phyloP scores from a whole-genome alignment of 192 early-diverging fungal genomes.

The Dispira parvispora region DNA sequence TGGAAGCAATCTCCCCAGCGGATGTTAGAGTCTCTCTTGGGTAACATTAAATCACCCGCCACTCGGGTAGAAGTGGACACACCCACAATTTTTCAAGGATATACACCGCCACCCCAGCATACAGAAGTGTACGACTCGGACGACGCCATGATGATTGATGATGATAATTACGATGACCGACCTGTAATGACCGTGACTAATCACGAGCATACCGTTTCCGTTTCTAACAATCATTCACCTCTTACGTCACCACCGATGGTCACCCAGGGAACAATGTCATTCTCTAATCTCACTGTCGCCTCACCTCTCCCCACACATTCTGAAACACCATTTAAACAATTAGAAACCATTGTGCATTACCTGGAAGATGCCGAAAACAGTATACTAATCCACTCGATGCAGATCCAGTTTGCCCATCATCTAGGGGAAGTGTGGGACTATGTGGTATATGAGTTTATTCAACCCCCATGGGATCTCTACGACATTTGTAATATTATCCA shows the following conservation, averaged over 20 bases:
- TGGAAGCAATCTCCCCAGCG: neutral
- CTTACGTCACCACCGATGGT: neutral
- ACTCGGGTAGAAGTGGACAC: neutral
- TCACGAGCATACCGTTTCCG: neutral
- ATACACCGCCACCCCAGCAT: neutral
- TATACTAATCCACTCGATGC: neutral
- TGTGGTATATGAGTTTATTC: neutral
- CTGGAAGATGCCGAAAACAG: neutral
- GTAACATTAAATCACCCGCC: neutral
- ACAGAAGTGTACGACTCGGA: neutral
- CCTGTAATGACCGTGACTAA: neutral
- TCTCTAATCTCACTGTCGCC: neutral
- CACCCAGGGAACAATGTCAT: neutral
- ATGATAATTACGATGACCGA: neutral
- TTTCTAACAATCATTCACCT: neutral
- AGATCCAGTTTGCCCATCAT: neutral
- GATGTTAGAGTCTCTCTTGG: neutral
- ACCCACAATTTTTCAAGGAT: neutral
- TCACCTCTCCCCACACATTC: neutral
- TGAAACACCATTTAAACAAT: neutral
- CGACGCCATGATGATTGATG: slow-evolving; percentile 2
- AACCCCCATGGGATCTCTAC: neutral
- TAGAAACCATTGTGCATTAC: neutral
- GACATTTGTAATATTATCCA: neutral
- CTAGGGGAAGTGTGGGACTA: neutral